Conservation (phyloP, 2,329 filamentous ascomycete species). For the Scorias spongiosa region DNA sequence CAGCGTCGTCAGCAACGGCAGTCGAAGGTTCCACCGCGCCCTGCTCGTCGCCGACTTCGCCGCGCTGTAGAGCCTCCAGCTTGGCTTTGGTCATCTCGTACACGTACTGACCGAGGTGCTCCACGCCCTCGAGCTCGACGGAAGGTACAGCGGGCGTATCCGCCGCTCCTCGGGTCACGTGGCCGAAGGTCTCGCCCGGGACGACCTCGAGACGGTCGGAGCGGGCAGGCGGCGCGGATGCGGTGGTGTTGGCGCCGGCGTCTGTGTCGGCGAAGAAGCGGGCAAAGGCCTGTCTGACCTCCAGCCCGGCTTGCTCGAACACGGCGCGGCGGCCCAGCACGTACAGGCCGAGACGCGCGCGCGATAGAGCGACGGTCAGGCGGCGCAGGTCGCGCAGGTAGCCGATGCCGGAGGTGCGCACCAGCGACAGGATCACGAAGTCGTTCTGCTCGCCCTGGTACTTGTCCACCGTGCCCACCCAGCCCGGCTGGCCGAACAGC, state of each 20-base stretch:
- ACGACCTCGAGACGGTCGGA: slow-evolving; percentile 56
- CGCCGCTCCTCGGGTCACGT: slow-evolving; percentile 37
- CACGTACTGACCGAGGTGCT: slow-evolving; percentile 92
- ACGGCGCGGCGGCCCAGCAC: slow-evolving; percentile 76
- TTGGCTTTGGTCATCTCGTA: slow-evolving; percentile 83
- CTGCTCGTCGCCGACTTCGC: slow-evolving; percentile 6
- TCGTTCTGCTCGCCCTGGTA: slow-evolving; percentile 99
- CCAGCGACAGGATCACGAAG: slow-evolving; percentile 87
- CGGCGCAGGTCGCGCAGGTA: slow-evolving; percentile 89
- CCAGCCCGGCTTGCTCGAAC: slow-evolving; percentile 67
- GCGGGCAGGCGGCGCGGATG: slow-evolving; percentile 27
- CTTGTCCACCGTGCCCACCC: slow-evolving; percentile 91
- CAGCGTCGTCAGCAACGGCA: background rate
- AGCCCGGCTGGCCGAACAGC: slow-evolving; percentile 76
- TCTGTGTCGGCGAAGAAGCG: slow-evolving; percentile 39
- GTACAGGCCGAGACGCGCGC: slow-evolving; percentile 81
- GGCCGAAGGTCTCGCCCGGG: slow-evolving; percentile 75
- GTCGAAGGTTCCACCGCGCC: slow-evolving; percentile 2
- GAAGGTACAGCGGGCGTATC: slow-evolving; percentile 39
- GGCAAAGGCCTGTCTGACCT: slow-evolving; percentile 76
- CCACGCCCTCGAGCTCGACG: slow-evolving; percentile 66
- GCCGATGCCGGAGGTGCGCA: slow-evolving; percentile 73
- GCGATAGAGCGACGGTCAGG: slow-evolving; percentile 84
- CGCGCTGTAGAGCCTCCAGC: slow-evolving; percentile 40
- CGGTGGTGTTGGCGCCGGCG: slow-evolving; percentile 30